phyloP scores from a whole-genome alignment of 2,329 filamentous ascomycete species.

The Aspergillus unguis region DNA sequence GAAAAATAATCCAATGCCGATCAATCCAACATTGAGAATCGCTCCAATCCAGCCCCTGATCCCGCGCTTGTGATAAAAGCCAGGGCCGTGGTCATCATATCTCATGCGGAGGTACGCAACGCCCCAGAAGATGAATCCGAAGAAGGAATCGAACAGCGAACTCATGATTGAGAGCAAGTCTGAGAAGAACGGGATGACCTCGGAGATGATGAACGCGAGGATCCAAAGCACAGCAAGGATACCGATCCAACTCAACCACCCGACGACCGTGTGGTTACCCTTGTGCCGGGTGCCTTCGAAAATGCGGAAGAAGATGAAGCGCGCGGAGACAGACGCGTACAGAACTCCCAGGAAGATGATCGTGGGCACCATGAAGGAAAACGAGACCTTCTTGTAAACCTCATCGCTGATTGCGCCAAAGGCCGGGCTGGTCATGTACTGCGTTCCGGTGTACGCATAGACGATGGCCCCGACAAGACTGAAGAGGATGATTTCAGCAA shows the following conservation, averaged over 20 bases:
- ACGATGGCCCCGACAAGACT: constrained; percentile 75
- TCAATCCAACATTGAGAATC: constrained; percentile 67
- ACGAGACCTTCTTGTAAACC: constrained; percentile 79
- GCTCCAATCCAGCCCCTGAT: constrained; percentile 43
- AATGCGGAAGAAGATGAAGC: constrained; percentile 87
- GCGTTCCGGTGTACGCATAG: constrained; percentile 82
- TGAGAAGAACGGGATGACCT: constrained; percentile 90
- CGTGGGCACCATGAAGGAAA: constrained; percentile 94
- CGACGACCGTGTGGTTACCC: constrained; percentile 72
- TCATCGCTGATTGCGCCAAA: constrained; percentile 76
- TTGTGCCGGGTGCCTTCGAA: constrained; percentile 79
- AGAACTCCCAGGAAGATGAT: constrained; percentile 88
- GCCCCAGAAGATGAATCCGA: constrained; percentile 83
- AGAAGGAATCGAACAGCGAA: constrained; percentile 76
- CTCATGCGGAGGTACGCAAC: constrained; percentile 47
- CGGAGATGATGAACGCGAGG: constrained; percentile 86
- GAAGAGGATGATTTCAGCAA: constrained; percentile 83
- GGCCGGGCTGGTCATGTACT: constrained; percentile 83
- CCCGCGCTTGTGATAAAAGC: constrained; percentile 41
- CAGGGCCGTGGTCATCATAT: constrained; percentile 38
- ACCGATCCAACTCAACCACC: constrained; percentile 73
- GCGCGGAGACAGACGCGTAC: constrained; percentile 84
- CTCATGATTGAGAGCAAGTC: constrained; percentile 58
- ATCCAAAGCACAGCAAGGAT: constrained; percentile 69
- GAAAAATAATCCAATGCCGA: constrained; percentile 74